phyloP scores from a whole-genome alignment of 2,329 filamentous ascomycete species.

The Tolypocladium capitatum region DNA sequence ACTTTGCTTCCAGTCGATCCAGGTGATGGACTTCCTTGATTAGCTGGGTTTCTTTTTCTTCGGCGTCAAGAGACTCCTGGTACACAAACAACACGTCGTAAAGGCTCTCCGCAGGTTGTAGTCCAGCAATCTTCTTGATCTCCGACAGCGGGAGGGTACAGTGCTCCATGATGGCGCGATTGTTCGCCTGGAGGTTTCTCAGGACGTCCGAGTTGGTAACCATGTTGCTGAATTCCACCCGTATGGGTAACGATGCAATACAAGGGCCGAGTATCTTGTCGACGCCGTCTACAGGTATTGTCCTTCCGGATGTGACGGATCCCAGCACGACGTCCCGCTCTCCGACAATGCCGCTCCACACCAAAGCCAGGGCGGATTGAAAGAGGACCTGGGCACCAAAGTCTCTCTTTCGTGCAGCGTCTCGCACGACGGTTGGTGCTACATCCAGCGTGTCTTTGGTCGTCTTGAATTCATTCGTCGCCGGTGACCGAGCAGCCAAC shows the following conservation, averaged over 20 bases:
- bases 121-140: constrained; percentile 48
- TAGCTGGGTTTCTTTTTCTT: constrained; percentile 12
- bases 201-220: constrained; percentile 47
- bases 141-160: constrained; percentile 51
- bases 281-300: constrained; percentile 54
- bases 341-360: constrained; percentile 54
- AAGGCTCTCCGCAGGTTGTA: constrained; percentile 41
- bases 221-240: constrained; percentile 43
- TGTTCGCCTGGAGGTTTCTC: constrained; percentile 47
- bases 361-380: constrained; percentile 54
- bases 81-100: constrained; percentile 77
- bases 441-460: constrained; percentile 7
- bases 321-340: constrained; percentile 58
- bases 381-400: constrained; percentile 60
- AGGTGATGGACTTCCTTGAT: constrained; percentile 45
- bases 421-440: constrained; percentile 10
- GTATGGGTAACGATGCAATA: constrained; percentile 60
- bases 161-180: constrained; percentile 52
- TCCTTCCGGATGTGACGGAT: constrained; percentile 70
- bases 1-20: constrained; percentile 63
- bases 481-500: constrained; percentile 15
- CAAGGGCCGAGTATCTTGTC: constrained; percentile 70
- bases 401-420: constrained; percentile 23
- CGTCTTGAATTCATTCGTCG: constrained; percentile 6
- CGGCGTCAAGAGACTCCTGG: constrained; percentile 52